These are phyloP conservation scores for Leccinum obscurum DNA, from an alignment of 768 basidiomycete genomes.

Conservation along the genomic window DNA sequence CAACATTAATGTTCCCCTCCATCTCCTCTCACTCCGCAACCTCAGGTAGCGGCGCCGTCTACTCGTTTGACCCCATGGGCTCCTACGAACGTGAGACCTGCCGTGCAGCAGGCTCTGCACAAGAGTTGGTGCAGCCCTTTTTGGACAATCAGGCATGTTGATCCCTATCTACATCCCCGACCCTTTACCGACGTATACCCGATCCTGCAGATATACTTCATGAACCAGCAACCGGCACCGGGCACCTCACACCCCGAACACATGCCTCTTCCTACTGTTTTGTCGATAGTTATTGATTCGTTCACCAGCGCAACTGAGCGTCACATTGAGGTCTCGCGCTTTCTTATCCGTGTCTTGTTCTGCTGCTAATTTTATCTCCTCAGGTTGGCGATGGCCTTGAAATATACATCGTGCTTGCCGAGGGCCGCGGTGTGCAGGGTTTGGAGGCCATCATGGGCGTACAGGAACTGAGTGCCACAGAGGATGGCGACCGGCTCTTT, in stretches of 20 bases:
- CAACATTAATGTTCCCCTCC: background rate
- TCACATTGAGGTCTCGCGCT: conserved; percentile 83
- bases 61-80: conserved; percentile 99
- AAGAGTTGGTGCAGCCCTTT: conserved; percentile 93
- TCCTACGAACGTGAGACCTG: conserved; percentile 97
- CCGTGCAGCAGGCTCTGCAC: conserved; percentile 95
- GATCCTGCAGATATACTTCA: conserved; percentile 85
- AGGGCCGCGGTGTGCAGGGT: conserved; percentile 59
- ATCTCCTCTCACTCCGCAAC: conserved; percentile 7
- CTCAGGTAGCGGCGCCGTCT: conserved; percentile 91
- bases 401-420: conserved; percentile 82
- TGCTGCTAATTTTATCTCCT: conserved; percentile 6
- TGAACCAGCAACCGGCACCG: conserved; percentile 82
- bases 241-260: conserved; percentile 77
- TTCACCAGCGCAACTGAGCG: conserved; percentile 98
- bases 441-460: conserved; percentile 54
- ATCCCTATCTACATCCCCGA: conserved; percentile 38
- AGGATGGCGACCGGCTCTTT: conserved; percentile 74
- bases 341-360: conserved; percentile 5
- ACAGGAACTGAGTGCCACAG: conserved; percentile 61
- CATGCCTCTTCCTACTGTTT: conserved; percentile 76
- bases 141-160: conserved; percentile 91
- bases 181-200: conserved; percentile 49
- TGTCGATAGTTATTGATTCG: conserved; percentile 89
- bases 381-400: conserved; percentile 96